A percentile compares a stretch with the other conserved stretches of the same genome.
These are phyloP conservation scores for Plasmodium sp. DNA, from an alignment of 169 alveolate species.

Conservation along the genomic window DNA sequence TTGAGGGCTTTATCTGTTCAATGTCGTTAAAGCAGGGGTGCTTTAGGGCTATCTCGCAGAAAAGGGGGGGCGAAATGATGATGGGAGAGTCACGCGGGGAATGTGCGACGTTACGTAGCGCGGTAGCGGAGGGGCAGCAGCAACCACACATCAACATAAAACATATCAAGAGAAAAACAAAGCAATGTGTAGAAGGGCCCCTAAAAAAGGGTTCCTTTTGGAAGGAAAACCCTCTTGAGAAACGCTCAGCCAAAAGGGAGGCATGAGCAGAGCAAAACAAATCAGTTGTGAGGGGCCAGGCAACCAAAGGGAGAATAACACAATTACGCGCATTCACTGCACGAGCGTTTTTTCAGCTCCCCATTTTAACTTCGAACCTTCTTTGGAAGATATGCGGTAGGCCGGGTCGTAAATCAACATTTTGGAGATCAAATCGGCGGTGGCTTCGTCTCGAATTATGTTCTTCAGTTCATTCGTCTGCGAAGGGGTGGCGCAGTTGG, in stretches of 20 bases:
- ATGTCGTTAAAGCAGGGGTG: conserved; percentile 58
- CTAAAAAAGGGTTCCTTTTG: background rate
- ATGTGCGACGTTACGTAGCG: background rate
- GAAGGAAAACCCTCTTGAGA: background rate
- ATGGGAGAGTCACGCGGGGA: background rate
- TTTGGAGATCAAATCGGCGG: conserved; percentile 43
- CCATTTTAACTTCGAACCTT: conserved; percentile 23
- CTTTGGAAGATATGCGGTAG: conserved; percentile 66
- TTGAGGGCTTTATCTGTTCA: background rate
- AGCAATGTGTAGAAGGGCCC: background rate
- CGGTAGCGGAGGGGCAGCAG: background rate
- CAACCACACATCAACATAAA: background rate
- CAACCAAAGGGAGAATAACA: background rate
- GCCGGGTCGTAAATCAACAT: conserved; percentile 70
- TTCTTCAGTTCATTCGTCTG: conserved; percentile 38
- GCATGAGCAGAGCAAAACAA: background rate
- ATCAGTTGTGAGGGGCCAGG: background rate
- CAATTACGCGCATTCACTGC: background rate
- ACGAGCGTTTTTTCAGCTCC: background rate
- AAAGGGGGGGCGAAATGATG: background rate
- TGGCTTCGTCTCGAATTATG: conserved; percentile 14
- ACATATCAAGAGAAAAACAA: background rate
- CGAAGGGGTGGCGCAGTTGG: too few relatives aligned
- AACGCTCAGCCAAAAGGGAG: background rate
- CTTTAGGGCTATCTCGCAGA: conserved; percentile 33